These are phyloP conservation scores for Heterobasidion irregulare DNA, from an alignment of 1,284 basidiomycete genomes.

Conservation along the genomic window DNA sequence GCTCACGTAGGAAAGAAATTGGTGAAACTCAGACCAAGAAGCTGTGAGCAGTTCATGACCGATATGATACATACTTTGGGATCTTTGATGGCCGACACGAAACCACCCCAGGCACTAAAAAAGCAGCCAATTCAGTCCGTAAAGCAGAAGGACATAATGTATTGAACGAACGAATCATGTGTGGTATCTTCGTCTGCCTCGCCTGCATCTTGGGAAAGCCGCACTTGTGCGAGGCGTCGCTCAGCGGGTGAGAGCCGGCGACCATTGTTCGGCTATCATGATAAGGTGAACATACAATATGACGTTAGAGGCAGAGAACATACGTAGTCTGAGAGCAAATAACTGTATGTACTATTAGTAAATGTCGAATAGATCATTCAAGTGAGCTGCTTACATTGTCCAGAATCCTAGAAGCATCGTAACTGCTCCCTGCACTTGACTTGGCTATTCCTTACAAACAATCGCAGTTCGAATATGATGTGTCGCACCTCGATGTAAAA, in stretches of 20 bases:
- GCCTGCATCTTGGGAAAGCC: conserved; percentile 70
- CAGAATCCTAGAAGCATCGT: conserved; percentile 48
- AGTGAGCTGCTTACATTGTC: conserved; percentile 34
- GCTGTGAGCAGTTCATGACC: conserved; percentile 39
- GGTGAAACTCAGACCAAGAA: conserved; percentile 61
- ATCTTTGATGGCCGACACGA: conserved; percentile 57
- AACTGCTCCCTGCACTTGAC: conserved; percentile 36
- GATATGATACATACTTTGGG: conserved; percentile 54
- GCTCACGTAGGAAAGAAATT: conserved; percentile 68
- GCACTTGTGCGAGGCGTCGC: conserved; percentile 56
- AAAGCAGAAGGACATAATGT: background rate
- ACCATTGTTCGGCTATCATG: conserved; percentile 53
- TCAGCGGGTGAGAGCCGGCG: conserved; percentile 54
- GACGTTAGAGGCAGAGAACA: conserved; percentile 2
- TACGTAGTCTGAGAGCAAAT: conserved; percentile 19
- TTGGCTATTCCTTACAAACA: too few species aligned
- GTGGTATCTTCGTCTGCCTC: conserved; percentile 55
- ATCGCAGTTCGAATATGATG: too few species aligned
- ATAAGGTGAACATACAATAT: too few species aligned
- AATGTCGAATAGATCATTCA: too few species aligned
- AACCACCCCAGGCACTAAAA: conserved; percentile 39
- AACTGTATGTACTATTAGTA: conserved; percentile 2
- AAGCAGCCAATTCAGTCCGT: background rate
- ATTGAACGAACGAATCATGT: conserved; percentile 39
- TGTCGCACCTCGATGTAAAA: conserved; percentile 49